A percentile compares a stretch with the other conserved stretches of the same genome.
These are phyloP conservation scores for Rubus parviflorus DNA, from an alignment of 306 rosid genomes.

Conservation along the genomic window DNA sequence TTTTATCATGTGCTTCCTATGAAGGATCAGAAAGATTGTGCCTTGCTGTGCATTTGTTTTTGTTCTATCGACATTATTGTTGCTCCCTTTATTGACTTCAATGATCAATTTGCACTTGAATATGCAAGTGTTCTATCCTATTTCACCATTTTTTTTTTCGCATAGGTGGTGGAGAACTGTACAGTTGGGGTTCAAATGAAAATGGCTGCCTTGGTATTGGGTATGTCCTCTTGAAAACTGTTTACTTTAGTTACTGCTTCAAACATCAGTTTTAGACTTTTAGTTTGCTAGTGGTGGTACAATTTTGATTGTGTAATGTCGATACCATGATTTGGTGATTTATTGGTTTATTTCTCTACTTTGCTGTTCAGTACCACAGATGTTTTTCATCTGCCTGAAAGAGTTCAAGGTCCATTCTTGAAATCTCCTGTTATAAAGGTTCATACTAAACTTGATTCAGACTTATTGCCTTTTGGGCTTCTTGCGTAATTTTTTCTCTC, in stretches of 20 bases:
- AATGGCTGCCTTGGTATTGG: conserved; percentile 96
- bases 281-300: not conserved
- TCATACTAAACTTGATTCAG: conserved; percentile 14
- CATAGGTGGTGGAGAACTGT: conserved; percentile 72
- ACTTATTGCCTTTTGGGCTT: not conserved
- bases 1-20: not conserved
- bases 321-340: conserved; percentile 16
- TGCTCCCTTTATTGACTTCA: not conserved
- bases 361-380: conserved; percentile 51
- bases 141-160: conserved; percentile 6
- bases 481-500: not conserved
- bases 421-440: conserved; percentile 74
- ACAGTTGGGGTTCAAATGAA: conserved; percentile 98
- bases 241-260: not conserved
- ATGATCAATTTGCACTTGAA: not conserved
- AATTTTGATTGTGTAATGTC: conserved; percentile 9
- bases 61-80: not conserved
- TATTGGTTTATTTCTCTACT: conserved; percentile 11
- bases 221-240: conserved; percentile 42
- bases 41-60: not conserved
- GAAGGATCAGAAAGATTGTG: not conserved
- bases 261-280: conserved; percentile 2
- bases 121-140: conserved; percentile 2
- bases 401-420: conserved; percentile 75
- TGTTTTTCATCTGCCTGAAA: conserved; percentile 71